Evolutionary conservation across 352 stramenopile genomes (phyloP), one percentile per base, ranked within the genome.

Genomic region (Phytophthora citrophthora): DNA sequence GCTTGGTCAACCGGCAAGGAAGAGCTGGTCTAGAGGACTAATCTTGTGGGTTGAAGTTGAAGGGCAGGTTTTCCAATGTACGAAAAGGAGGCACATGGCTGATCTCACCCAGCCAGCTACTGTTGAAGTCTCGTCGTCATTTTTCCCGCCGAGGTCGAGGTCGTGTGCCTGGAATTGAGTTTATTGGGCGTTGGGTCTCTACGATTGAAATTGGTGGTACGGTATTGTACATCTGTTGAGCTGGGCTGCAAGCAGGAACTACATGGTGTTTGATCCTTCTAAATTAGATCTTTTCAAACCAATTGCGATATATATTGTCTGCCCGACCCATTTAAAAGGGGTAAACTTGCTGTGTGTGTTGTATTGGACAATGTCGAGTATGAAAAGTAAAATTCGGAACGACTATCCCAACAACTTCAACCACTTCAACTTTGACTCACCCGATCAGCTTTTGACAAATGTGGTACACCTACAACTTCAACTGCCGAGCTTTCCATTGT

Each of bases 401-500:
- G 54, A 49, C 55, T 49, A 63, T 34, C 20, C 5, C 32, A 54
- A 49, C 15, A 27, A 50, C 36, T 50, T 50, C 38, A 54, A 49
- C 15, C 51, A 50, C 36, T 50, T 59, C 38, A 55, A 63, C 31
- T 43, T 26, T 55, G 47, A 26, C 39, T 16, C 16, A 39, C n/a
- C n/a, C 20, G 59, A 55, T 34, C 59, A 61, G 59, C n/a, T 55
- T 34, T 61, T 55, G 40, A 51, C 23, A 43, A 50, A 41, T 24
- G 59, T 61, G 32, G 40, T 50, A 61, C 36, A 43, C 10, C 39
- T 52, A 39, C 15, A 61, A 61, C 50, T 67, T 67, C 59, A 67
- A 67, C 34, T 34, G 18, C 26, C 1, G 20, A 39, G 23, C 40
- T 5, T 39, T 23, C 18, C 48, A 45, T 20, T 29, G 24, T 44